Evolutionary conservation across 768 basidiomycete species (phyloP), one percentile per base, ranked within the genome.

Genomic region (Harrya chromipes): DNA sequence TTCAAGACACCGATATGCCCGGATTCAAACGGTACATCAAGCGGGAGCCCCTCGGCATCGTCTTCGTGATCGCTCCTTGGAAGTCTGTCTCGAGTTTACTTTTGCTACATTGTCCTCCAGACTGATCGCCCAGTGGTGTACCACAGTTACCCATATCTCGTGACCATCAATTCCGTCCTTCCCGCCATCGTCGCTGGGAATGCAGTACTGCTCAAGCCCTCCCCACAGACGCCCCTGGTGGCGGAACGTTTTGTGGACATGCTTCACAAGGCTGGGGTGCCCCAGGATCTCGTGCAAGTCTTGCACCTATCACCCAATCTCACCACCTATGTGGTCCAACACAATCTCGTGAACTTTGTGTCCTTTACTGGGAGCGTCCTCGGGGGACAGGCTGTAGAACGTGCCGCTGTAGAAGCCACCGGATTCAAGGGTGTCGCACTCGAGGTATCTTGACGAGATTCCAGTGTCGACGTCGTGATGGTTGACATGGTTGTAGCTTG

Each of bases 161-260:
- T 85, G 31, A 82, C 90, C 33, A 79, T 97, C 68, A 99, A 99
- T 69, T 84, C 90, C 4, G 83, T 98, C 43, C 78, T 99, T 20
- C 97, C 97, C 2, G 90, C 93, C 1, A 74, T 99, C 55, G 74
- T 98, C 24, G 83, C 94, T 6, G 90, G 97, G 26, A 98, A 99
- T 65, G 70, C 90, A 0, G 89, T 97, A 11, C 66, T 99, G 39
- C 74, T 98, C 63, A 99, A 98, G 67, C 95, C 97, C 0, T 95
- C 94, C 2, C 97, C 97, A 0, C 97, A 99, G 64, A 97, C 94
- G 0, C 95, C 97, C 5, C 73, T 92, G 39, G 82, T 85, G 0
- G 94, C 88, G 4, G 92, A 97, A 64, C 81, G 90, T 4, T 80
- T 97, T 55, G 78, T 80, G 1, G 64, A 74, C 13, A 85, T 89